phyloP scores from a whole-genome alignment of 495 filamentous ascomycete genomes.

The Penicillium mononematosum region DNA sequence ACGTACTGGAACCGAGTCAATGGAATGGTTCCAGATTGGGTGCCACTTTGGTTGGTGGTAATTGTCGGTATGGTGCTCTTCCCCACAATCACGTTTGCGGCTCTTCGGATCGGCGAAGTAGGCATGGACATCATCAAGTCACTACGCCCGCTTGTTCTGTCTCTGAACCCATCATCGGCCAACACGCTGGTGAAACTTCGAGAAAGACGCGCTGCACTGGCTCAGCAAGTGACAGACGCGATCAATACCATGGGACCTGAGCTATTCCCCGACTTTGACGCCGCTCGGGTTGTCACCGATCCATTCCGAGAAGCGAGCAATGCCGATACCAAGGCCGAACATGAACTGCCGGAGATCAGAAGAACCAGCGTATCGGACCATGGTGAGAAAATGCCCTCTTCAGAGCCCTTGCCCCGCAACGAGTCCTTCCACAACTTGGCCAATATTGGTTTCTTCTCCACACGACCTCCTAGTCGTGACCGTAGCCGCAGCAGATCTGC shows the following conservation, averaged over 20 bases:
- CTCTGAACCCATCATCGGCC: conserved; percentile 76
- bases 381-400: conserved; percentile 33
- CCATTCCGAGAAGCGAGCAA: conserved; percentile 48
- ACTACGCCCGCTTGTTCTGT: conserved; percentile 84
- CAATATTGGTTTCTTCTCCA: conserved; percentile 83
- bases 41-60: conserved; percentile 76
- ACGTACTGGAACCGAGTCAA: conserved; percentile 77
- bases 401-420: conserved; percentile 71
- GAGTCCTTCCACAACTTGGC: conserved; percentile 90
- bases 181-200: conserved; percentile 83
- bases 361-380: conserved; percentile 22
- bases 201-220: conserved; percentile 67
- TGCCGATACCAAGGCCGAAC: conserved; percentile 21
- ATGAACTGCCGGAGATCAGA: conserved; percentile 24
- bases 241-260: conserved; percentile 97
- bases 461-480: conserved; percentile 67
- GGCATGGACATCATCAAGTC: conserved; percentile 99
- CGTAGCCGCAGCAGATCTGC: conserved; percentile 64
- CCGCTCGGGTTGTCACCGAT: conserved; percentile 71
- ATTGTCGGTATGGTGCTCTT: conserved; percentile 74
- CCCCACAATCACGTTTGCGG: conserved; percentile 86
- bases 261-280: conserved; percentile 94
- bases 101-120: conserved; percentile 91
- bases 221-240: conserved; percentile 78
- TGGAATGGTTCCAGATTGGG: conserved; percentile 73